A percentile compares a stretch with the other conserved stretches of the same genome.
Conservation (phyloP, 305 asterid genomes). For the Solanum hybrid region DNA sequence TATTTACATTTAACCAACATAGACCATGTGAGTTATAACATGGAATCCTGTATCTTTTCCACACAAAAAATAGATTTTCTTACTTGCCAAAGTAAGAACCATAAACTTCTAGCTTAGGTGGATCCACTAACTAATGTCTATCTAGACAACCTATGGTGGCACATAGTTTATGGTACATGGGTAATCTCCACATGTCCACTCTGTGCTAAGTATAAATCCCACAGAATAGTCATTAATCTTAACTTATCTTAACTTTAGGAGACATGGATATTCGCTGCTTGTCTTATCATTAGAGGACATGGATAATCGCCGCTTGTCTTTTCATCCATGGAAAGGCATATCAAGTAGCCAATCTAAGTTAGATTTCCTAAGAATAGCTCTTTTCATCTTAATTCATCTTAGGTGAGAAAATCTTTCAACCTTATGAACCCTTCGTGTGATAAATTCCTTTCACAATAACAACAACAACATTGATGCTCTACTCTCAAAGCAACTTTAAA, state of each 20-base stretch:
- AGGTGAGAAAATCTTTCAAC: neutral
- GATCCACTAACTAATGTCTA: too few species aligned
- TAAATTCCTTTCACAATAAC: neutral
- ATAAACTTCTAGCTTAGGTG: too few species aligned
- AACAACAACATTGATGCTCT: neutral
- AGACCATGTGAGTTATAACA: neutral
- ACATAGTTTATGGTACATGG: neutral
- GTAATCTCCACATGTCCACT: neutral
- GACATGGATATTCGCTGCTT: neutral
- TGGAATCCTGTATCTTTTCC: neutral
- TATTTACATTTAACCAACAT: neutral
- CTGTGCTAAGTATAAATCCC: neutral
- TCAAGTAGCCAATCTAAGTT: neutral
- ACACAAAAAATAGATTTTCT: neutral
- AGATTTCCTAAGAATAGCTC: neutral
- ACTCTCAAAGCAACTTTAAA: neutral
- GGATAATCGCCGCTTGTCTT: neutral
- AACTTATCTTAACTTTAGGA: neutral
- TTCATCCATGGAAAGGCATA: neutral
- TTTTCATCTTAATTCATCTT: neutral
- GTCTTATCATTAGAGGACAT: neutral
- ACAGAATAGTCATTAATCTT: neutral
- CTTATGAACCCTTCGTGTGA: neutral
- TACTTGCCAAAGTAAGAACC: neutral
- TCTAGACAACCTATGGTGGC: neutral